Evolutionary conservation across 2,329 filamentous ascomycete species (phyloP).

Genomic region (Pyrenophora tritici-repentis): DNA sequence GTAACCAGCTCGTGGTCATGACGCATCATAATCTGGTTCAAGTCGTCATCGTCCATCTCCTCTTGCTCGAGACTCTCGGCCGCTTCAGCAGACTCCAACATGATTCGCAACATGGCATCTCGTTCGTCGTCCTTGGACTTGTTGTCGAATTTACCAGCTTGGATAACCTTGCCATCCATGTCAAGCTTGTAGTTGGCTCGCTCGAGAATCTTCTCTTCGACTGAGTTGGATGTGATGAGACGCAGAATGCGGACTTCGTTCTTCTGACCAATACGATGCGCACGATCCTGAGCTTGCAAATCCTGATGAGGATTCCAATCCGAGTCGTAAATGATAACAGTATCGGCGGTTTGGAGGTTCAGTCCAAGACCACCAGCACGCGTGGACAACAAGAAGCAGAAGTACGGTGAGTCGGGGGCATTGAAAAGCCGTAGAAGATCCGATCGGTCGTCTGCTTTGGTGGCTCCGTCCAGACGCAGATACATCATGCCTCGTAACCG

Average conservation of each 20-base stretch:
- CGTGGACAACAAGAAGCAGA: constrained; percentile 97
- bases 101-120: constrained; percentile 92
- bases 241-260: constrained; percentile 97
- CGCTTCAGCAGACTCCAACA: constrained; percentile 79
- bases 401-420: constrained; percentile 85
- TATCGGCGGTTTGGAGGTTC: constrained; percentile 96
- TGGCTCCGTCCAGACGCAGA: constrained; percentile 91
- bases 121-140: constrained; percentile 98
- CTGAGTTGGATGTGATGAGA: constrained; percentile 93
- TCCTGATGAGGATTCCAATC: constrained; percentile 99
- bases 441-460: constrained; percentile 95
- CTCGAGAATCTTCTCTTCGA: constrained; percentile 98
- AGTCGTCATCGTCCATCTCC: constrained; percentile 97
- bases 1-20: constrained; percentile 75
- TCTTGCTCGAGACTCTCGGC: constrained; percentile 80
- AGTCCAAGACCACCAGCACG: constrained; percentile 97
- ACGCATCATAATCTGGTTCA: constrained; percentile 92
- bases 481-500: constrained; percentile 83
- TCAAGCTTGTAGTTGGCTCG: constrained; percentile 97
- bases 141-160: constrained; percentile 99
- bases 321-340: constrained; percentile 98
- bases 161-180: constrained; percentile 99
- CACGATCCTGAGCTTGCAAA: constrained; percentile 98
- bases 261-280: constrained; percentile 99
- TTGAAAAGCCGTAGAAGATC: constrained; percentile 91